Evolutionary conservation across 768 basidiomycete genomes (phyloP), one percentile per base, ranked within the genome.

Genomic region (Mycena amicta): DNA sequence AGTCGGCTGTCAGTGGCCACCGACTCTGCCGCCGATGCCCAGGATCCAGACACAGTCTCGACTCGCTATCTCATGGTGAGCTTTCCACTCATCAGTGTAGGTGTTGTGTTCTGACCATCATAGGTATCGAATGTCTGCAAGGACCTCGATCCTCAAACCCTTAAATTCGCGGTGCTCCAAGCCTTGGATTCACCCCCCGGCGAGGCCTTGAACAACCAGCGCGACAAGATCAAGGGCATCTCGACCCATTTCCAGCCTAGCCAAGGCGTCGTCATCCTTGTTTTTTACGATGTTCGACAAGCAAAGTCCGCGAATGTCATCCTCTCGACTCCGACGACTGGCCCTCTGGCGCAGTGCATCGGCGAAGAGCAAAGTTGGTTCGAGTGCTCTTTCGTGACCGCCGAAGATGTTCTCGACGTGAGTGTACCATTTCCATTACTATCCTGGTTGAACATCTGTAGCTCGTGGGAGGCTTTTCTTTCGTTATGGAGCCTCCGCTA

Each of bases 211-310:
- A n/a, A n/a, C n/a, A n/a, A n/a, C n/a, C n/a, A n/a, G n/a, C 62
- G 27, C 25, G 62, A 63, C 28, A 59, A 52, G 18, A 78, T 89
- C 56, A 84, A 86, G 66, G 84, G 84, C 8, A 78, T 88, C 50
- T 83, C 82, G 61, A 77, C 79, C 31, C 79, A 80, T 30, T 79
- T 78, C 60, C 81, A 81, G 51, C 73, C 75, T 50, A 75, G 76
- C 11, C 74, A 82, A 33, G 86, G 86, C 5, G 71, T 82, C 41
- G 72, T 88, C 45, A 75, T 88, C 59, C 60, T 87, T 20, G 81
- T 85, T 5, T 88, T 89, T 62, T 83, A 80, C 70, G 86, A 90
- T 62, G 68, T 80, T 43, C 80, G 86, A 51, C 74, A 85, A 50
- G 81, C 86, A 2, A 74, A 74, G 39, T 75, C 74, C 5, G 83